phyloP scores from a whole-genome alignment of 768 basidiomycete species.

The Mycena vitilis region DNA sequence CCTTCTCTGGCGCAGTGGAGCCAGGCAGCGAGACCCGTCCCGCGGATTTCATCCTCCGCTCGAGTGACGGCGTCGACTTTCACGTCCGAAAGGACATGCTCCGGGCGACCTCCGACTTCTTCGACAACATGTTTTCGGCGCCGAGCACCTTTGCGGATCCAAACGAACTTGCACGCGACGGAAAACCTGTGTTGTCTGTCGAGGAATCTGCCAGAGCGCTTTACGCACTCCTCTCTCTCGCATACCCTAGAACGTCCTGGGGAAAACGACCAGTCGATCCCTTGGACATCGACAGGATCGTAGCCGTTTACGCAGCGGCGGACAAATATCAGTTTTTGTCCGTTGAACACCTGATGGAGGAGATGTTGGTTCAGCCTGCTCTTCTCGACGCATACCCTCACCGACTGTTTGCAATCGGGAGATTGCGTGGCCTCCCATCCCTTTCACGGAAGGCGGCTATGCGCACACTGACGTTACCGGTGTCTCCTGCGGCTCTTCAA shows the following conservation, averaged over 20 bases:
- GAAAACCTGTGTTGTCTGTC: not conserved
- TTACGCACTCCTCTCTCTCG: not conserved
- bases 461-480: constrained; percentile 4
- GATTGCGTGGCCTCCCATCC: not conserved
- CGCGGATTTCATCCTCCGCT: constrained; percentile 16
- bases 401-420: constrained; percentile 28
- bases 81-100: constrained; percentile 14
- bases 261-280: too few species aligned
- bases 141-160: not conserved
- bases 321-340: constrained; percentile 20
- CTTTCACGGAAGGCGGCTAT: constrained; percentile 13
- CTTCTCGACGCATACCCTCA: constrained; percentile 13
- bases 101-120: not conserved
- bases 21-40: not conserved
- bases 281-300: too few species aligned
- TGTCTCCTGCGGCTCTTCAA: not conserved
- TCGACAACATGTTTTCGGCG: constrained; percentile 6
- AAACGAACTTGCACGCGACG: not conserved
- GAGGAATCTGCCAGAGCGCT: not conserved
- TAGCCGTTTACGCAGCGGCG: not conserved
- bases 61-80: constrained; percentile 15
- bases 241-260: too few species aligned
- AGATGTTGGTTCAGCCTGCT: constrained; percentile 8
- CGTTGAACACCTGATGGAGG: not conserved
- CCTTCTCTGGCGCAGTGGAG: not conserved